Evolutionary conservation across 2,329 filamentous ascomycete species (phyloP).

Genomic region (Akanthomyces muscarius): DNA sequence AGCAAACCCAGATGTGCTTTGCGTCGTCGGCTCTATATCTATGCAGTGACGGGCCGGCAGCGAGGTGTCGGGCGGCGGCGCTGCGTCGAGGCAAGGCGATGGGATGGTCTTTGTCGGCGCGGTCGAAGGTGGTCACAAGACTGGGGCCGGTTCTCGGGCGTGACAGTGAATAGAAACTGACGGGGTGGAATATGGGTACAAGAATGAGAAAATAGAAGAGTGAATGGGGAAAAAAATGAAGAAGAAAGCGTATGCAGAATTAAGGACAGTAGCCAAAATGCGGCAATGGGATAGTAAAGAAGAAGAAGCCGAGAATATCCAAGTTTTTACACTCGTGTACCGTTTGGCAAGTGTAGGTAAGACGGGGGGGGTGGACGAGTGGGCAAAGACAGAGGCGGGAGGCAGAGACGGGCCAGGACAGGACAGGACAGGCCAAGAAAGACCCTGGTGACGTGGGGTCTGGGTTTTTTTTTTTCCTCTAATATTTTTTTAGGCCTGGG

Average conservation of each 20-base stretch:
- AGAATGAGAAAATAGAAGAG: neutral
- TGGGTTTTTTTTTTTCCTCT: neutral
- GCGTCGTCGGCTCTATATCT: neutral
- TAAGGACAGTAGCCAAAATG: slow-evolving; percentile 11
- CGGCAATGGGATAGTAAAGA: neutral
- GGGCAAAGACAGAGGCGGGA: neutral
- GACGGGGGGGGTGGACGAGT: neutral
- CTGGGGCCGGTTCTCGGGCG: slow-evolving; percentile 8
- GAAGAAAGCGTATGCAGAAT: neutral
- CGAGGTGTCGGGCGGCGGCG: slow-evolving; percentile 4
- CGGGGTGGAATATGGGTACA: neutral
- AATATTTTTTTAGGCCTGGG: neutral
- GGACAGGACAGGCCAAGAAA: neutral
- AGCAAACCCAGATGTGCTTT: neutral
- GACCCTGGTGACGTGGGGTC: slow-evolving; percentile 1
- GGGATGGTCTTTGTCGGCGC: slow-evolving; percentile 3
- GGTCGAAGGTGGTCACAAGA: slow-evolving; percentile 7
- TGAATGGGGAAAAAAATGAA: slow-evolving; percentile 7
- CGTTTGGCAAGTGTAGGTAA: neutral
- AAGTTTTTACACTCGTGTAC: neutral
- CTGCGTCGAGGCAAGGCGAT: neutral
- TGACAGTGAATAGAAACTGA: neutral
- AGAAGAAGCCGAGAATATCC: neutral
- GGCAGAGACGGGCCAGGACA: neutral
- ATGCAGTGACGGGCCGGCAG: neutral